A percentile compares a stretch with the other conserved stretches of the same genome.
Conservation (phyloP, 2,329 filamentous ascomycete species). For the Stachybotrys echinatus region DNA sequence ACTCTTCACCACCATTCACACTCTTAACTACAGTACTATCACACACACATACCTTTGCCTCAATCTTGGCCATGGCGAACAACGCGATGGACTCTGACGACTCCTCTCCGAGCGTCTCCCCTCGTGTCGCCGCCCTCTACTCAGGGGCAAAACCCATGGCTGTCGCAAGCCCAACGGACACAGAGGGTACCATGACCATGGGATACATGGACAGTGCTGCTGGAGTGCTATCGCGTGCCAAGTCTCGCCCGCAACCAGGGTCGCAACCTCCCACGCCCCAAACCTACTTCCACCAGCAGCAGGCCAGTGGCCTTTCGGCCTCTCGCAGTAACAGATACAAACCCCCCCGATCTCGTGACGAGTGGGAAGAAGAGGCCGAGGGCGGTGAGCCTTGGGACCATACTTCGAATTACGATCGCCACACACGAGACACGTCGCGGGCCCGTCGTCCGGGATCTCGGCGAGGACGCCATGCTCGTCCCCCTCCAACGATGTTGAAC, state of each 20-base stretch:
- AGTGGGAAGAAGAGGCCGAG: slow-evolving; percentile 15
- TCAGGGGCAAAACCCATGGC: background rate
- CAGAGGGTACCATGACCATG: background rate
- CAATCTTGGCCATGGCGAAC: background rate
- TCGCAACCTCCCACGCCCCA: background rate
- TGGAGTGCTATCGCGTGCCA: background rate
- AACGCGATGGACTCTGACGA: background rate
- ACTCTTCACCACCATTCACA: background rate
- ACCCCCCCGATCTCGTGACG: slow-evolving; percentile 13
- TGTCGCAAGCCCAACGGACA: background rate
- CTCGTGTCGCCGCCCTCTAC: background rate
- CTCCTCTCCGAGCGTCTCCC: background rate
- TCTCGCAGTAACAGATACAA: background rate
- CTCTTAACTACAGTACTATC: background rate
- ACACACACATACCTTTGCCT: background rate
- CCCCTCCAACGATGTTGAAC: slow-evolving; percentile 18
- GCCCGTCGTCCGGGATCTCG: slow-evolving; percentile 15
- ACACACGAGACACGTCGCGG: slow-evolving; percentile 16
- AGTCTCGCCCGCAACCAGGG: background rate
- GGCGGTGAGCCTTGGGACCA: slow-evolving; percentile 10
- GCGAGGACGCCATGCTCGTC: slow-evolving; percentile 10
- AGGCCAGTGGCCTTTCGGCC: background rate
- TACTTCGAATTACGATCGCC: slow-evolving; percentile 15
- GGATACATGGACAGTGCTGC: background rate
- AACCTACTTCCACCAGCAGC: background rate